Base-by-base conservation (phyloP, 352 stramenopile genomes). In the Phytophthora uliginosa region DNA sequence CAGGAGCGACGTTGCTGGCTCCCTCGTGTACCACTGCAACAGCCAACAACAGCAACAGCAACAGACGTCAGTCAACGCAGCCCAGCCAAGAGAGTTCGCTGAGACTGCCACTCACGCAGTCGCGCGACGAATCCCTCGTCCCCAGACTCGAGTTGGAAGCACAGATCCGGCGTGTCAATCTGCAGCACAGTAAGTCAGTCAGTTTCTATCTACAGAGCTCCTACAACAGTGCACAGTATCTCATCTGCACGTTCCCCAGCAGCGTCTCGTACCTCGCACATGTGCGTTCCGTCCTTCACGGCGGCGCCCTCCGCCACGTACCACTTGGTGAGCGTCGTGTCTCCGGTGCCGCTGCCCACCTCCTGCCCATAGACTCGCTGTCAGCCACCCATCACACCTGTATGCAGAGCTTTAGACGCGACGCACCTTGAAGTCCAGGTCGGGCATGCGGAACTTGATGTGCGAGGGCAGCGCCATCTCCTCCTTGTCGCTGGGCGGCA, bases 381-480 rank as follows among this genome's bases (percentile, higher is more conserved):
- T 54, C 47, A 54, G 51, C 12, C 51, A 36, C 24, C 51, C 47
- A 54, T 3, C 9, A 31, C 20, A 18, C 42, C n/a, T 10, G 8
- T 15, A 15, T 15, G 7, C 8, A 20, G 22, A 51, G 45, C 45
- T 51, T 8, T 9, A 31, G n/a, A 28, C 45, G 45, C 45, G 9
- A 31, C n/a, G n/a, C 56, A 91, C 85, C 77, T 92, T 86, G 73
- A 96, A 95, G 71, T 96, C 84, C 62, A 96, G 65, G 69, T 96
- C 88, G 24, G 89, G 85, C 86, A 96, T 94, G 70, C 90, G 88
- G 77, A 96, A 95, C 79, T 95, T 95, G 73, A 91, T 90, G 75
- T 96, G 90, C 54, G 72, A 64, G 13, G 90, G 90, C 50, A 96
- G 78, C 45, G 7, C 31, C 18, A 66, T 22, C 45, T 75, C 36